A percentile compares a stretch with the other conserved stretches of the same genome.
phyloP scores from a whole-genome alignment of 2,329 filamentous ascomycete species.

The Pyrenochaeta sp. region DNA sequence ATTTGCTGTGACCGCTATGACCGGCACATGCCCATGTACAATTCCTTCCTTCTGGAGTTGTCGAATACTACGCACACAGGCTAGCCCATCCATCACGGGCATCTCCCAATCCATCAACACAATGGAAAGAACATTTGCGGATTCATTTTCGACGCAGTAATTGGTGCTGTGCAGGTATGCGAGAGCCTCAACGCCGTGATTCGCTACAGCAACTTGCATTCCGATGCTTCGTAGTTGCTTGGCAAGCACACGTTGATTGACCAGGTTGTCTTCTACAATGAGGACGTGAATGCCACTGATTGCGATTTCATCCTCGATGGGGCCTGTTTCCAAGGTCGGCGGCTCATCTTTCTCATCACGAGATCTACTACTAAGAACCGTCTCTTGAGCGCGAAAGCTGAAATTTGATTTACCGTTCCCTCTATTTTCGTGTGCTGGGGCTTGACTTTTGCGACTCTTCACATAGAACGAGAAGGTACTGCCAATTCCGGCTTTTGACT shows the following conservation, averaged over 20 bases:
- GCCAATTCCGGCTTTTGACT: conserved; percentile 29
- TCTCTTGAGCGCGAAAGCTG: conserved; percentile 18
- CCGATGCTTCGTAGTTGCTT: conserved; percentile 50
- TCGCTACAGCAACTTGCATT: conserved; percentile 48
- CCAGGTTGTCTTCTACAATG: conserved; percentile 51
- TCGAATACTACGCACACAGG: conserved; percentile 36
- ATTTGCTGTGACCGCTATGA: conserved; percentile 49
- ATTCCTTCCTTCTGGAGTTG: conserved; percentile 29
- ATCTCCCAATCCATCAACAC: conserved; percentile 47
- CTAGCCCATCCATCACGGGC: conserved; percentile 45
- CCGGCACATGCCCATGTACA: conserved; percentile 34
- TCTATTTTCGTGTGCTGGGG: conserved; percentile 10
- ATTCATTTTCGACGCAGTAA: conserved; percentile 20
- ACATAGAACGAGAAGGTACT: conserved; percentile 47
- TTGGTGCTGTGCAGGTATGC: conserved; percentile 42
- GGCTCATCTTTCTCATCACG: conserved; percentile 9
- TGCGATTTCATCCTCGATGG: conserved; percentile 2
- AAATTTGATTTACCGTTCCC: conserved; percentile 9
- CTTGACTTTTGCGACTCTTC: conserved; percentile 24
- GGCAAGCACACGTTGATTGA: conserved; percentile 52
- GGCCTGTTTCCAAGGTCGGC: background rate
- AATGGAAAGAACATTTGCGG: conserved; percentile 25
- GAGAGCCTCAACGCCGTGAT: conserved; percentile 51
- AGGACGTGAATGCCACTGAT: conserved; percentile 31
- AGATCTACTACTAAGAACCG: conserved; percentile 10